phyloP scores from a whole-genome alignment of 345 rosid species.

The Brassica cretica region DNA sequence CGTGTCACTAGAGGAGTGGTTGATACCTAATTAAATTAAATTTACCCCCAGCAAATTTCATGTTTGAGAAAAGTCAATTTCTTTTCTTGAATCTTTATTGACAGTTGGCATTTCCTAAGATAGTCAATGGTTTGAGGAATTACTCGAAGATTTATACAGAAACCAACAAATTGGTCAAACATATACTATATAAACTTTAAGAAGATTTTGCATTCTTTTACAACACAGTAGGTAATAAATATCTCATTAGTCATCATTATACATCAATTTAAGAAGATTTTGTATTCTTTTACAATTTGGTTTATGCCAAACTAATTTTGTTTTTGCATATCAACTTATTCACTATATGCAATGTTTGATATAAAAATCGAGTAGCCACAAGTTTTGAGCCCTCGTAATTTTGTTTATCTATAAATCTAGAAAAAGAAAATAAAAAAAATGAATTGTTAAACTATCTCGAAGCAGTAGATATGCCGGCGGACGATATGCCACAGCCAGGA shows the following conservation, averaged over 20 bases:
- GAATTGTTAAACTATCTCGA: conserved; percentile 18
- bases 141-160: conserved; percentile 5
- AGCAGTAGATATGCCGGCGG: conserved; percentile 29
- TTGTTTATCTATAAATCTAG: not conserved
- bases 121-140: not conserved
- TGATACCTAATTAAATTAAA: not conserved
- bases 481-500: not conserved
- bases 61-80: not conserved
- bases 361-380: not conserved
- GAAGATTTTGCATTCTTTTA: too few relatives aligned
- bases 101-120: not conserved
- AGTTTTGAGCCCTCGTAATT: not conserved
- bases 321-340: not conserved
- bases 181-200: not conserved
- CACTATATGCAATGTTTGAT: not conserved
- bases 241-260: not conserved
- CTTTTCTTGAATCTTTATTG: not conserved
- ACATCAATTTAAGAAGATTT: not conserved
- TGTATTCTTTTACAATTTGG: not conserved
- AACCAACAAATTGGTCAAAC: conserved; percentile 28
- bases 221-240: not conserved
- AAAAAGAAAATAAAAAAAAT: not conserved
- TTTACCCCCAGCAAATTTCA: not conserved
- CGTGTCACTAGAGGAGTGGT: not conserved
- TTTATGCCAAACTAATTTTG: conserved; percentile 20